Evolutionary conservation across 345 rosid genomes (phyloP).

Genomic region (Lepidium sativum): DNA sequence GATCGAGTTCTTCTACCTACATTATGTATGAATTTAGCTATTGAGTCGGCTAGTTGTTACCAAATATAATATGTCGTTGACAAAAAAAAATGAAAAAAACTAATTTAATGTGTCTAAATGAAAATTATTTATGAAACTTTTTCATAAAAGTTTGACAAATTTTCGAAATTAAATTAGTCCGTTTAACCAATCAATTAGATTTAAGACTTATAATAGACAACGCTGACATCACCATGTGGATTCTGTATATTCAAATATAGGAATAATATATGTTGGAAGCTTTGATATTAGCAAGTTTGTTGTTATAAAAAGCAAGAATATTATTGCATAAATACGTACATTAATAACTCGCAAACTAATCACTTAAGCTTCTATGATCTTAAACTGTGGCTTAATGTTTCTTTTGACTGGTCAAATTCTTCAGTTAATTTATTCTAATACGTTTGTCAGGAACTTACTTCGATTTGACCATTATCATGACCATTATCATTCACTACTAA

Average conservation of each 20-base stretch:
- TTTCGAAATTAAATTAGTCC: too few relatives aligned
- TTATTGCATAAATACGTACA: conserved; percentile 2
- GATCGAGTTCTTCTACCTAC: too few relatives aligned
- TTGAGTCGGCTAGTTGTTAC: too few relatives aligned
- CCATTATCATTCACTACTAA: not conserved
- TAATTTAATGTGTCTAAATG: too few relatives aligned
- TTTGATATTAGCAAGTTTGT: not conserved
- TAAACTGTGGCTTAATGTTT: not conserved
- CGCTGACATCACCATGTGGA: conserved; percentile 35
- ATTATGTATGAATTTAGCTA: too few relatives aligned
- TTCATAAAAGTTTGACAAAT: too few relatives aligned
- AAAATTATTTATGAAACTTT: too few relatives aligned
- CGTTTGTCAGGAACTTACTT: conserved; percentile 10
- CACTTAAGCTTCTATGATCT: conserved; percentile 4
- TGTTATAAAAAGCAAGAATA: not conserved
- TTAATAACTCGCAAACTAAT: conserved; percentile 7
- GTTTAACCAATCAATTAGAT: too few relatives aligned
- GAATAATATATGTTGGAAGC: not conserved
- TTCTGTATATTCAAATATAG: not conserved
- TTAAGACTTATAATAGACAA: not conserved
- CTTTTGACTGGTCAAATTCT: conserved; percentile 25
- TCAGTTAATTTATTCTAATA: not conserved
- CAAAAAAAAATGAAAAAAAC: too few relatives aligned
- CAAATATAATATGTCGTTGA: too few relatives aligned
- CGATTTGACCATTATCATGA: conserved; percentile 4